phyloP scores from a whole-genome alignment of 371 early-diverging fungal genomes.

The Mucor saturninus region DNA sequence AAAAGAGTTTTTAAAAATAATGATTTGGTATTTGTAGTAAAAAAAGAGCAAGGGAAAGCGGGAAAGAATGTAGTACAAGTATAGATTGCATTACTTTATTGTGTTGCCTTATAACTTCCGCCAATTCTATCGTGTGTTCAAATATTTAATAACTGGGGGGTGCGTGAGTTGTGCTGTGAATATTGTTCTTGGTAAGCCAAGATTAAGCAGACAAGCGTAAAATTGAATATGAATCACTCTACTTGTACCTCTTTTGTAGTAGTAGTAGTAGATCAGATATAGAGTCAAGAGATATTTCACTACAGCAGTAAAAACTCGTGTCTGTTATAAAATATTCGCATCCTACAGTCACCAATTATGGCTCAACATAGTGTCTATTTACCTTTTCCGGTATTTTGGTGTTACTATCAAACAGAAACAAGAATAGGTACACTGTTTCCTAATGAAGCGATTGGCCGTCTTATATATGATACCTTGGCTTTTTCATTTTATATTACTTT shows the following conservation, averaged over 20 bases:
- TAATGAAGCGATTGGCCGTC: constrained; percentile 1
- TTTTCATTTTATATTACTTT: neutral
- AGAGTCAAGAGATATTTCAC: neutral
- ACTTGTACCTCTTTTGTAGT: too few relatives aligned
- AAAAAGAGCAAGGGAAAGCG: constrained; percentile 6
- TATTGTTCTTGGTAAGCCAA: too few relatives aligned
- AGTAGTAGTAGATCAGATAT: too few relatives aligned
- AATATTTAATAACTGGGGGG: constrained; percentile 1
- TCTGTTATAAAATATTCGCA: neutral
- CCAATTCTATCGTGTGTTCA: constrained; percentile 23
- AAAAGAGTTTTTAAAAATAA: constrained; percentile 6
- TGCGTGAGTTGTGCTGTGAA: too few relatives aligned
- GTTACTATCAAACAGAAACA: neutral
- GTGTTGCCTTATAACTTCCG: constrained; percentile 22
- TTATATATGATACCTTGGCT: neutral
- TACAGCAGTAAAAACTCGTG: neutral
- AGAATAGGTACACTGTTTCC: constrained; percentile 4
- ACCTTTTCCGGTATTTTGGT: neutral
- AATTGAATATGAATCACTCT: too few relatives aligned
- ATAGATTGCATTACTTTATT: constrained; percentile 26
- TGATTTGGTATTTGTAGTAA: constrained; percentile 5
- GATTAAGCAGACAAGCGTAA: too few relatives aligned
- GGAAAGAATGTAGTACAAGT: constrained; percentile 25
- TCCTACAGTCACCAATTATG: neutral
- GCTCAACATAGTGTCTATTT: constrained; percentile 8